Percentiles rank a stretch among this genome's conserved stretches.
Evolutionary conservation across 768 basidiomycete species (phyloP).

Genomic region (Pulveroboletus sp.): DNA sequence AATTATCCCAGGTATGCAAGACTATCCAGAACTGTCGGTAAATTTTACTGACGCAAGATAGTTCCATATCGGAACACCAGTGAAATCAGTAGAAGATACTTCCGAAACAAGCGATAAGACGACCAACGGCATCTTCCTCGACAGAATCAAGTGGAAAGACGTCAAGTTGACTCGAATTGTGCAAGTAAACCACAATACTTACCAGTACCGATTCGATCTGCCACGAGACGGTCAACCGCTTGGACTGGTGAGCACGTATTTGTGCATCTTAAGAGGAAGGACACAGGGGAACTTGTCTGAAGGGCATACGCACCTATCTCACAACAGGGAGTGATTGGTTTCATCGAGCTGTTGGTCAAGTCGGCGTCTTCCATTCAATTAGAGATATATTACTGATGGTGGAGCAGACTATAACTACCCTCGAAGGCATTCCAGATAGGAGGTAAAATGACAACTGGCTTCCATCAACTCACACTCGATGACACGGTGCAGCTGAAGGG

Average conservation of each 20-base stretch:
- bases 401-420: constrained; percentile 43
- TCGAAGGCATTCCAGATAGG: constrained; percentile 36
- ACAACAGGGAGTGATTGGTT: constrained; percentile 37
- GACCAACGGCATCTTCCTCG: constrained; percentile 36
- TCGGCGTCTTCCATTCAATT: constrained; percentile 18
- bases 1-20: constrained; percentile 39
- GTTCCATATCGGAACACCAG: constrained; percentile 52
- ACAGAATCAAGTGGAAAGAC: constrained; percentile 47
- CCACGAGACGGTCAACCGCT: constrained; percentile 38
- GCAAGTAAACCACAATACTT: constrained; percentile 46
- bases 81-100: not conserved
- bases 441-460: constrained; percentile 52
- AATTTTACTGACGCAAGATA: constrained; percentile 13
- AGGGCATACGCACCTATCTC: constrained; percentile 64
- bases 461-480: constrained; percentile 44
- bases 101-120: constrained; percentile 4
- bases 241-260: constrained; percentile 64
- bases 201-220: constrained; percentile 50
- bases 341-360: constrained; percentile 56
- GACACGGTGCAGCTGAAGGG: constrained; percentile 58
- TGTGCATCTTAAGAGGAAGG: constrained; percentile 43
- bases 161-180: constrained; percentile 37
- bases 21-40: not conserved
- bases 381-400: constrained; percentile 4
- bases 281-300: constrained; percentile 45